Base-by-base conservation (phyloP, 805 yeast species). In the Ogataea henricii region DNA sequence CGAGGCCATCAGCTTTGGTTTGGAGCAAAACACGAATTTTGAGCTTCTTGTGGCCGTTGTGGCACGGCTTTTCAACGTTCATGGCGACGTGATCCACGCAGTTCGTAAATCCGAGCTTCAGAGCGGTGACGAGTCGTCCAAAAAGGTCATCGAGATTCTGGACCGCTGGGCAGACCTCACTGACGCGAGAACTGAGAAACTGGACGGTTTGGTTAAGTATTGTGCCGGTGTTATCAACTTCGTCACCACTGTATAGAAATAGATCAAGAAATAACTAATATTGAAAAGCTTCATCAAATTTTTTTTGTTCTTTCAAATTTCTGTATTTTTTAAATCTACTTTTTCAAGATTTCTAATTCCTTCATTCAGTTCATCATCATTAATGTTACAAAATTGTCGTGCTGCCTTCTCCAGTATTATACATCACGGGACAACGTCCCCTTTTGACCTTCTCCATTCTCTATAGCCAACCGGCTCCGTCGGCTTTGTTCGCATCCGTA, bases 21-120 rank as follows among this genome's bases (percentile, higher is more conserved):
- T 87, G 39, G 55, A 62, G 6, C 51, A 72, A 5, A 86, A 86
- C 48, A 64, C 54, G 13, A 81, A 90, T 66, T 82, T 78, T 63
- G 99, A 94, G 56, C 69, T 92, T 14, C 77, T 83, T 45, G 90
- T 89, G 63, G 96, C 96, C 0, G 79, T 89, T 66, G 81, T 88
- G 76, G 73, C 82, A 16, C 74, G 89, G 73, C 74, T 91, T 45
- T 73, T 89, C 52, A 82, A 80, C 60, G 78, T 78, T 41, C 99
- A 94, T 66, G 91, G 92, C 21, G 98, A 92, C 64, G 82, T 88
- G 6, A 70, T 94, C 26, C 65, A 57, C 45, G 51, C 49, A 12
- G 53, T 59, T 27, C 53, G 55, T 27, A 55, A 58, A 40, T 30
- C 46, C 8, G 43, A 29, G 10, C 16, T 16, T 3, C 21, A 9